These are phyloP conservation scores for Botrytis fabae DNA, from an alignment of 2,329 filamentous ascomycete species.

Conservation along the genomic window DNA sequence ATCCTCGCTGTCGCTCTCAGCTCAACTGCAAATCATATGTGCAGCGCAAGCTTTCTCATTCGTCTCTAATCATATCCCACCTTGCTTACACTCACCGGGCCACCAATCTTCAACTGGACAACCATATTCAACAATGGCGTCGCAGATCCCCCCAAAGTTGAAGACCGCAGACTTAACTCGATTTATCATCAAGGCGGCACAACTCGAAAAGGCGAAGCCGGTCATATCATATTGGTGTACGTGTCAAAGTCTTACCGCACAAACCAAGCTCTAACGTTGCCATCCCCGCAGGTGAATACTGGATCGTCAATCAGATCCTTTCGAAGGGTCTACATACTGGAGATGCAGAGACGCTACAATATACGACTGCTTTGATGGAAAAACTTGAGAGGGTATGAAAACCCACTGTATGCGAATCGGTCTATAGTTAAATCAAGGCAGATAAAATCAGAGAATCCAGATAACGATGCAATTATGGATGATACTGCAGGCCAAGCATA, in stretches of 20 bases:
- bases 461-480: slow-evolving; percentile 82
- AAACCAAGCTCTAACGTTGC: slow-evolving; percentile 29
- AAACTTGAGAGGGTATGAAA: slow-evolving; percentile 72
- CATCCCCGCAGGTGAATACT: slow-evolving; percentile 73
- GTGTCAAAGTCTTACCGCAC: slow-evolving; percentile 41
- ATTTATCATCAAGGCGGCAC: slow-evolving; percentile 78
- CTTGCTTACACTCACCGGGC: neutral
- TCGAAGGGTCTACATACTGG: slow-evolving; percentile 73
- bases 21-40: neutral
- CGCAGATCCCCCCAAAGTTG: slow-evolving; percentile 68
- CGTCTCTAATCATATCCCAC: neutral
- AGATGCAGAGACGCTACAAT: slow-evolving; percentile 76
- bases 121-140: slow-evolving; percentile 60
- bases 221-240: slow-evolving; percentile 94
- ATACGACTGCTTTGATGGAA: slow-evolving; percentile 85
- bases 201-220: slow-evolving; percentile 82
- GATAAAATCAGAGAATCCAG: slow-evolving; percentile 70
- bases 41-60: neutral
- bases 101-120: neutral
- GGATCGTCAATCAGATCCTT: slow-evolving; percentile 90
- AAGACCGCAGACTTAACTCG: slow-evolving; percentile 80
- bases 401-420: neutral
- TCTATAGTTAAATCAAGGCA: slow-evolving; percentile 38
- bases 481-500: slow-evolving; percentile 86
- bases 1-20: neutral